Evolutionary conservation across 1,284 basidiomycete species (phyloP), one percentile per base, ranked within the genome.

Genomic region (Irpex rosettiformis): DNA sequence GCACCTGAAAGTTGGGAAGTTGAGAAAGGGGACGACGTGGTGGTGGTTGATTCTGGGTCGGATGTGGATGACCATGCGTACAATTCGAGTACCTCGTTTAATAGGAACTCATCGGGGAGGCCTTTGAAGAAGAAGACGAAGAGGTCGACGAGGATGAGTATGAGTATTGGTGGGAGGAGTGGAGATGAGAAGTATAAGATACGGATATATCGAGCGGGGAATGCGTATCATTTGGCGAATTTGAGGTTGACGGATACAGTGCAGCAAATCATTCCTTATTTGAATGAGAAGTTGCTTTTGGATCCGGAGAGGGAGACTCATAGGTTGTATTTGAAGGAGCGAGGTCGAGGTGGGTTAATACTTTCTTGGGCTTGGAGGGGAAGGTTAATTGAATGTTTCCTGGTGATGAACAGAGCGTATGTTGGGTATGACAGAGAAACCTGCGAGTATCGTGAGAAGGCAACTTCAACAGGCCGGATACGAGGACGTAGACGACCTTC

Each of bases 401-500:
- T 47, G 8, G 18, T 22, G 24, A n/a, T n/a, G 33, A 16, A 3
- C 65, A 94, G 95, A 97, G 69, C 88, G 95, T 10, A 79, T 93
- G 43, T 76, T 97, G 57, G 85, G 85, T 4, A 82, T 85, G 13
- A 88, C 85, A 0, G 97, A 99, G 70, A 82, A 86, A 58, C 96
- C 96, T 0, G 86, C 94, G 0, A 83, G 88, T 54, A 92, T 98
- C 61, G 89, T 97, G 49, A 82, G 89, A 52, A 82, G 93, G 52
- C 82, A 95, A 53, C 77, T 99, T 55, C 85, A 93, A 64, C 94
- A 98, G 71, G 94, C 94, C 4, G 97, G 97, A 0, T 98, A 96
- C 69, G 91, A 91, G 47, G 82, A 88, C 28, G 79, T 83, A 7
- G 97, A 99, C 70, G 85, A 88, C 13, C 75, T 94, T 5, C 90